phyloP scores from a whole-genome alignment of 371 early-diverging fungal species.

The Haplosporangium sp. region DNA sequence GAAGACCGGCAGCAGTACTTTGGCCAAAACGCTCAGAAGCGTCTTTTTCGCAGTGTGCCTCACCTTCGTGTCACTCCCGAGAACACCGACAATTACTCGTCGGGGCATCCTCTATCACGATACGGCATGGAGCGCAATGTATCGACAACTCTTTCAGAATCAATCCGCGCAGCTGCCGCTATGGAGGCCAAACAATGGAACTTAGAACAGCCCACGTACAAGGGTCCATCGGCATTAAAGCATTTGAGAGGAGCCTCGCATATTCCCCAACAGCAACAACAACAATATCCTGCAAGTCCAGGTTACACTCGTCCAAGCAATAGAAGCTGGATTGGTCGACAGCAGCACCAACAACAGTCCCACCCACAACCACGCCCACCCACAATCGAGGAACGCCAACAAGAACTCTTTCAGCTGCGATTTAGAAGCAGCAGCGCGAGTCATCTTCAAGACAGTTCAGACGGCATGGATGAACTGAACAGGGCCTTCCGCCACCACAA shows the following conservation, averaged over 20 bases:
- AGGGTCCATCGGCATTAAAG: constrained; percentile 42
- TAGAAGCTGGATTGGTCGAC: constrained; percentile 10
- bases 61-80: constrained; percentile 31
- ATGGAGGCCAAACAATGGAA: constrained; percentile 34
- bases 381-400: constrained; percentile 33
- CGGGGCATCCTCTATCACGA: constrained; percentile 3
- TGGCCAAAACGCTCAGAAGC: constrained; percentile 9
- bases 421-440: constrained; percentile 3
- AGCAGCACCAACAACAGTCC: constrained; percentile 13
- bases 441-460: too few relatives aligned
- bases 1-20: constrained; percentile 11
- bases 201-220: constrained; percentile 7
- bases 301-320: constrained; percentile 4
- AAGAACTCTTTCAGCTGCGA: constrained; percentile 15
- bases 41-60: constrained; percentile 29
- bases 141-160: constrained; percentile 41
- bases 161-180: constrained; percentile 46
- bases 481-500: constrained; percentile 20
- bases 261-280: constrained; percentile 4
- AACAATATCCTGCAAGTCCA: not conserved
- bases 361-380: constrained; percentile 7
- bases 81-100: not conserved
- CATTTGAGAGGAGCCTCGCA: constrained; percentile 33
- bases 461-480: constrained; percentile 18
- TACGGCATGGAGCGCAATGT: constrained; percentile 35